Evolutionary conservation across 2,329 filamentous ascomycete genomes (phyloP).

Genomic region (Phaeosphaeriaceae sp.): DNA sequence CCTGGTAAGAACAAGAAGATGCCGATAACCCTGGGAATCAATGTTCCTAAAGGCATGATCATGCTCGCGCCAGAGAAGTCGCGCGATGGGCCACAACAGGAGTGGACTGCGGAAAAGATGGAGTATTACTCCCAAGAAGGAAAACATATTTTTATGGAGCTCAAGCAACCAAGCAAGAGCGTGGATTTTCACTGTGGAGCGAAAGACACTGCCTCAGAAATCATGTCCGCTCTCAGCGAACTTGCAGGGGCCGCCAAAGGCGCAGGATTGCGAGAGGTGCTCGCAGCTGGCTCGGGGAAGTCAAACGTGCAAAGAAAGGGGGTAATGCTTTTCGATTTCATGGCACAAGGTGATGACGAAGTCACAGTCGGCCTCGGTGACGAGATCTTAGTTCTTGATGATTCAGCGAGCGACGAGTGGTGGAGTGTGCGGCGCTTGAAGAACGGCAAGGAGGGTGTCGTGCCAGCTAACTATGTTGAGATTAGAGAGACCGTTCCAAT

Average conservation of each 20-base stretch:
- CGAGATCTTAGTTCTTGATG: conserved; percentile 88
- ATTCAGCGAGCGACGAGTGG: conserved; percentile 94
- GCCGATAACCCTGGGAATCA: conserved; percentile 96
- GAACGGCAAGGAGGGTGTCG: conserved; percentile 93
- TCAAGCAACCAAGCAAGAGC: conserved; percentile 90
- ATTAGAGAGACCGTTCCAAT: conserved; percentile 71
- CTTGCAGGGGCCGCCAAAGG: conserved; percentile 84
- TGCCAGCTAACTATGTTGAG: conserved; percentile 96
- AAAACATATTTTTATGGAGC: conserved; percentile 95
- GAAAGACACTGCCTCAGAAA: conserved; percentile 95
- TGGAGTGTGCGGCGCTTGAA: conserved; percentile 92
- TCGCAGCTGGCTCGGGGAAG: conserved; percentile 75
- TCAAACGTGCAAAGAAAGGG: conserved; percentile 74
- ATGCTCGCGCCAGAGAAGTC: conserved; percentile 88
- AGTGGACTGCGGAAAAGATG: conserved; percentile 94
- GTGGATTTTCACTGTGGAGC: conserved; percentile 96
- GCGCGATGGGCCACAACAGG: conserved; percentile 81
- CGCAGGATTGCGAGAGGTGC: conserved; percentile 83
- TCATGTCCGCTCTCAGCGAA: conserved; percentile 85
- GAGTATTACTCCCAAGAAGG: conserved; percentile 98
- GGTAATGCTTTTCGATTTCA: conserved; percentile 90
- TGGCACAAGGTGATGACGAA: conserved; percentile 95
- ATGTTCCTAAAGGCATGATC: conserved; percentile 84
- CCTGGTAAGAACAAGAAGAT: conserved; percentile 98
- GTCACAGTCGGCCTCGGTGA: conserved; percentile 90